These are phyloP conservation scores for Fusarium abutilonis DNA, from an alignment of 2,329 filamentous ascomycete species.

Conservation along the genomic window DNA sequence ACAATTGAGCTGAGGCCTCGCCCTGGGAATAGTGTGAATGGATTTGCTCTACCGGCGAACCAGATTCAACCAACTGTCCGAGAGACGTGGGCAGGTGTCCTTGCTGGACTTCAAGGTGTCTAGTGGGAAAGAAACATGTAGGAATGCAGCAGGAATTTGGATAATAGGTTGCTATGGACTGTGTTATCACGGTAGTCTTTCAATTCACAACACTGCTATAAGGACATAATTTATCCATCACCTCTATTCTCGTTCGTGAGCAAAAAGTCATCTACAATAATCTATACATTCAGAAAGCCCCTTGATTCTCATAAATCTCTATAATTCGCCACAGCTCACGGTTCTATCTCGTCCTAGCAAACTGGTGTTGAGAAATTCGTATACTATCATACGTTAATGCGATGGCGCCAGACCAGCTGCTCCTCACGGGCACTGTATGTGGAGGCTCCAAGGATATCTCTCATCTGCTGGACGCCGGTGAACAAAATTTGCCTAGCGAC, in stretches of 20 bases:
- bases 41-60: constrained; percentile 55
- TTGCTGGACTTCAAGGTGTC: constrained; percentile 19
- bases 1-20: constrained; percentile 53
- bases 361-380: too few species aligned
- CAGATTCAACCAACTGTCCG: constrained; percentile 50
- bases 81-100: constrained; percentile 31
- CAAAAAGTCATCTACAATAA: too few species aligned
- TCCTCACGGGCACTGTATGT: constrained; percentile 33
- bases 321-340: too few species aligned
- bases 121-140: neutral
- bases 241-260: too few species aligned
- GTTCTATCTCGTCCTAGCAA: too few species aligned
- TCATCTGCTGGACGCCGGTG: constrained; percentile 35
- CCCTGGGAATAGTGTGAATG: constrained; percentile 44
- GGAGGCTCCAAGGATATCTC: constrained; percentile 30
- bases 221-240: too few species aligned
- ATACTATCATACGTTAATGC: constrained; percentile 22
- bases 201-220: too few species aligned
- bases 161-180: too few species aligned
- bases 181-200: too few species aligned
- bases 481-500: constrained; percentile 32
- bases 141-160: too few species aligned
- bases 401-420: constrained; percentile 35
- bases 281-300: too few species aligned
- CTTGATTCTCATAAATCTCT: too few species aligned